Evolutionary conservation across 1,284 basidiomycete genomes (phyloP).

Genomic region (Pseudozyma sp.): DNA sequence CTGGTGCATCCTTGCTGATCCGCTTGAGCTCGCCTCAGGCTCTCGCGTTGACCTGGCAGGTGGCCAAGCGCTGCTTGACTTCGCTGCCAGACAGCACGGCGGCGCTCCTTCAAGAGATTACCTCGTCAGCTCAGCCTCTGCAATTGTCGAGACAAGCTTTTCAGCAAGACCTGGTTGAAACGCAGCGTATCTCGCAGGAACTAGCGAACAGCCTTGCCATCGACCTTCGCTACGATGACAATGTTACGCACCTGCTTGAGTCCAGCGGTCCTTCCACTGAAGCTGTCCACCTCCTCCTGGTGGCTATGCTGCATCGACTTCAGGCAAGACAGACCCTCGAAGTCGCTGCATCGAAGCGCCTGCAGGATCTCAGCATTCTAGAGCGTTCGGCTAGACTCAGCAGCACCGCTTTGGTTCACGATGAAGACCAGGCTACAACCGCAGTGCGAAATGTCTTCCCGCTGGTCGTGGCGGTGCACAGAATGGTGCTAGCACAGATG

Average conservation of each 20-base stretch:
- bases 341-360: slow-evolving; percentile 28
- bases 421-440: slow-evolving; percentile 39
- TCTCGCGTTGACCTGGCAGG: slow-evolving; percentile 15
- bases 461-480: slow-evolving; percentile 20
- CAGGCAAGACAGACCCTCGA: slow-evolving; percentile 16
- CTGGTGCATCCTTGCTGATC: slow-evolving; percentile 20
- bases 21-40: slow-evolving; percentile 27
- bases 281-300: slow-evolving; percentile 19
- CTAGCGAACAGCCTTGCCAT: slow-evolving; percentile 19
- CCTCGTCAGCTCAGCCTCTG: slow-evolving; percentile 9
- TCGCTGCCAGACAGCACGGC: slow-evolving; percentile 5
- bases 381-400: slow-evolving; percentile 42
- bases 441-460: slow-evolving; percentile 44
- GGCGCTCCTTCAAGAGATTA: slow-evolving; percentile 21
- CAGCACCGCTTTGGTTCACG: slow-evolving; percentile 24
- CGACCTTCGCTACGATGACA: slow-evolving; percentile 45
- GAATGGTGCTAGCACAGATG: slow-evolving; percentile 15
- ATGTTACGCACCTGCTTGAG: slow-evolving; percentile 21
- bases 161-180: slow-evolving; percentile 9
- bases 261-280: slow-evolving; percentile 7
- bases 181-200: slow-evolving; percentile 16
- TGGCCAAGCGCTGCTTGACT: slow-evolving; percentile 8
- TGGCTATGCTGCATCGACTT: slow-evolving; percentile 26
- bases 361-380: slow-evolving; percentile 40
- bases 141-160: slow-evolving; percentile 3